Percentiles rank a stretch among this genome's conserved stretches.
Evolutionary conservation across 2,329 filamentous ascomycete genomes (phyloP).

Genomic region (Westerdykella aurantiaca): DNA sequence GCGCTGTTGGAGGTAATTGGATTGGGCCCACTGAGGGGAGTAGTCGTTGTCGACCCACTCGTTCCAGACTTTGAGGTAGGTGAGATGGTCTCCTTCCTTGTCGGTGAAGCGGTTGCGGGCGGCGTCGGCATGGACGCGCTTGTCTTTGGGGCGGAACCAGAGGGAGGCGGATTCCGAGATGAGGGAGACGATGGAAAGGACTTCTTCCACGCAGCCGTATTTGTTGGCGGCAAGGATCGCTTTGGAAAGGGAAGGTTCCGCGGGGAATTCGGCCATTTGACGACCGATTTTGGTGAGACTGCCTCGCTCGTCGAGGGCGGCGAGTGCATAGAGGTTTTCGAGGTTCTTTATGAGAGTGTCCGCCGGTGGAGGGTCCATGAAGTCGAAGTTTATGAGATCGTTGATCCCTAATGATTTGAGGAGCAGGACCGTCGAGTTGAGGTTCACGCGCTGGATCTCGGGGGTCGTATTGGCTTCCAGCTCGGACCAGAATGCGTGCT

Average conservation of each 20-base stretch:
- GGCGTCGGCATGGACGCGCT: constrained; percentile 91
- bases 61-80: constrained; percentile 87
- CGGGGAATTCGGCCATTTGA: constrained; percentile 93
- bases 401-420: constrained; percentile 89
- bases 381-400: constrained; percentile 88
- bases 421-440: constrained; percentile 76
- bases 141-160: constrained; percentile 94
- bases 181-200: constrained; percentile 92
- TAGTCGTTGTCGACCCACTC: constrained; percentile 94
- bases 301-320: constrained; percentile 81
- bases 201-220: constrained; percentile 88
- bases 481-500: constrained; percentile 90
- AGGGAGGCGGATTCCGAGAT: constrained; percentile 80
- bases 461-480: constrained; percentile 88
- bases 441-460: constrained; percentile 85
- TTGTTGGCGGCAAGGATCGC: constrained; percentile 82
- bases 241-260: constrained; percentile 86
- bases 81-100: constrained; percentile 83
- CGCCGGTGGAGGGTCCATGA: constrained; percentile 87
- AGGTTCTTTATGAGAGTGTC: constrained; percentile 84
- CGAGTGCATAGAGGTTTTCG: constrained; percentile 85
- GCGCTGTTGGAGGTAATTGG: constrained; percentile 91
- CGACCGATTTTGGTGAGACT: constrained; percentile 85
- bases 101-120: constrained; percentile 83
- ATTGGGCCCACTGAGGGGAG: constrained; percentile 76